Evolutionary conservation across 495 filamentous ascomycete genomes (phyloP).

Genomic region (Penicillium atrosanguineum): DNA sequence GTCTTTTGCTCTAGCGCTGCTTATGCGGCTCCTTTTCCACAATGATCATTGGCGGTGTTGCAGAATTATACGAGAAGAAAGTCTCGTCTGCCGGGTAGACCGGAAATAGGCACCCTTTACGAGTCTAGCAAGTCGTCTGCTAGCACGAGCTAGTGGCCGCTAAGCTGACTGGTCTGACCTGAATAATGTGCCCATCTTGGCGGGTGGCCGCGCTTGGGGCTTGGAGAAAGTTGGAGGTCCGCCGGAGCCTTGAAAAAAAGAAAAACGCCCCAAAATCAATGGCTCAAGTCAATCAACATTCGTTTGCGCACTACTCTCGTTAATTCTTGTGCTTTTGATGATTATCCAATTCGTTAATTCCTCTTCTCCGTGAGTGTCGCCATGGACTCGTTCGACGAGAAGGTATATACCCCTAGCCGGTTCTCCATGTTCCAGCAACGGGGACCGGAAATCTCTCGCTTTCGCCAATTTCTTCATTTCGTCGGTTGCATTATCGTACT

Average conservation of each 20-base stretch:
- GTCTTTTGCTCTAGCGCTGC: neutral
- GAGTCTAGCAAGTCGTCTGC: neutral
- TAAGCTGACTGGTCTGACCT: neutral
- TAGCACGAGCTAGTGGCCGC: neutral
- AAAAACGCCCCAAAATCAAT: constrained; percentile 1
- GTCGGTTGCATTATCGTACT: constrained; percentile 24
- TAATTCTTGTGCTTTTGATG: neutral
- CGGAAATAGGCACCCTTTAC: constrained; percentile 4
- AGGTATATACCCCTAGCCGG: constrained; percentile 8
- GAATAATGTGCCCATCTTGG: neutral
- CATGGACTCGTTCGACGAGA: constrained; percentile 12
- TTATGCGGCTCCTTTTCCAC: constrained; percentile 4
- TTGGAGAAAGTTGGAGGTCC: constrained; percentile 1
- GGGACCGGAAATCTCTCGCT: constrained; percentile 22
- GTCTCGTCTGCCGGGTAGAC: constrained; percentile 5
- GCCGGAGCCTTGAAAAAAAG: neutral
- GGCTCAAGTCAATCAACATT: neutral
- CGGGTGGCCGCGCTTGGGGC: neutral
- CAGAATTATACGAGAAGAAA: neutral
- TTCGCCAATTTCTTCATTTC: constrained; percentile 26
- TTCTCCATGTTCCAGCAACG: constrained; percentile 18
- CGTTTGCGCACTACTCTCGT: neutral
- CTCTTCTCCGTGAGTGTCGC: neutral
- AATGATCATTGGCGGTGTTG: neutral
- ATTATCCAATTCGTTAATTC: neutral